phyloP scores from a whole-genome alignment of 345 rosid species.

The Clarkia xantiana region DNA sequence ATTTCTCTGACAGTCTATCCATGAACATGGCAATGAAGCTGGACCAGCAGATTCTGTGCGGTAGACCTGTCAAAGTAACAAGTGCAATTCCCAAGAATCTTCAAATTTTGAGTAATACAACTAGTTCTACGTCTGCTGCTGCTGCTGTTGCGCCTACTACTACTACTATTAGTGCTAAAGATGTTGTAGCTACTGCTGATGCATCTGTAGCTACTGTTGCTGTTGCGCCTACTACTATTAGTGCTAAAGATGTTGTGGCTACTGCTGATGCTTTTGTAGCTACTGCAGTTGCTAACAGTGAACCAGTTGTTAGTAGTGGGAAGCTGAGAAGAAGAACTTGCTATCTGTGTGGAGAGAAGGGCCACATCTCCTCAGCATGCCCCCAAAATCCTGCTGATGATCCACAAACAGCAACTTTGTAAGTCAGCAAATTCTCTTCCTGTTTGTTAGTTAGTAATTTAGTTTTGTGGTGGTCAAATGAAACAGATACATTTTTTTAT shows the following conservation, averaged over 20 bases:
- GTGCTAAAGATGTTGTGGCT: not conserved
- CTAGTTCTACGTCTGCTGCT: not conserved
- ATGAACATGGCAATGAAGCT: slow-evolving; percentile 60
- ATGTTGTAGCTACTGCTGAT: too few relatives aligned
- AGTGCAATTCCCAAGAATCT: slow-evolving; percentile 55
- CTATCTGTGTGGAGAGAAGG: slow-evolving; percentile 69
- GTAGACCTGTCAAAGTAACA: slow-evolving; percentile 76
- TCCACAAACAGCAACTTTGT: slow-evolving; percentile 1
- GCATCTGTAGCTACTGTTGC: too few relatives aligned
- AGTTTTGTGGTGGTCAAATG: too few relatives aligned
- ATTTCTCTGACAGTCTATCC: slow-evolving; percentile 52
- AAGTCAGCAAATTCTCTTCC: too few relatives aligned
- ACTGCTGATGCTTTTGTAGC: slow-evolving; percentile 8
- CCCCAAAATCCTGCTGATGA: slow-evolving; percentile 20
- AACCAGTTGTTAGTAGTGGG: slow-evolving; percentile 20
- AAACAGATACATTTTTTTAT: too few relatives aligned
- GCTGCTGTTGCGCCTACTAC: too few relatives aligned
- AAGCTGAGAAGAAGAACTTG: slow-evolving; percentile 66
- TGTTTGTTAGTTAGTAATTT: too few relatives aligned
- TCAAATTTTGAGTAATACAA: not conserved
- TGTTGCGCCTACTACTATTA: too few relatives aligned
- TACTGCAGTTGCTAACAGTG: not conserved
- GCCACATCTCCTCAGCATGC: slow-evolving; percentile 67
- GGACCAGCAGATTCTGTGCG: slow-evolving; percentile 55
- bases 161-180: not conserved